phyloP scores from a whole-genome alignment of 768 basidiomycete species.

The Hebeloma cylindrosporum region DNA sequence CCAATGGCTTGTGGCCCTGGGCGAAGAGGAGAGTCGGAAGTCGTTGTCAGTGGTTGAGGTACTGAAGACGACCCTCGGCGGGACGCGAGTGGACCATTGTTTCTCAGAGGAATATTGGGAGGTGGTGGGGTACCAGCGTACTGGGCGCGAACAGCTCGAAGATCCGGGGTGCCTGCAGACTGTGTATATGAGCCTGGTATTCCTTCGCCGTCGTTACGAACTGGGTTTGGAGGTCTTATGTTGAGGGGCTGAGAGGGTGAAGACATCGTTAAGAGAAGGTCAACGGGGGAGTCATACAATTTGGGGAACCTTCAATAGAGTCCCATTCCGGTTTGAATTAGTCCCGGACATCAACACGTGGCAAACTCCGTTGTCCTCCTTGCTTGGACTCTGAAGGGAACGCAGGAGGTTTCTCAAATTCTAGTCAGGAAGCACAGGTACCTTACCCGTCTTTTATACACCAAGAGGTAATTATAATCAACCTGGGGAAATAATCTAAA shows the following conservation, averaged over 20 bases:
- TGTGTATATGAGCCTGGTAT: constrained; percentile 28
- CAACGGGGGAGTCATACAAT: constrained; percentile 15
- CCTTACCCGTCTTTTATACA: no score
- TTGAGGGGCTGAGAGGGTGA: constrained; percentile 57
- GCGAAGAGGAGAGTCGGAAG: constrained; percentile 11
- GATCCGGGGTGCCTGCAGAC: constrained; percentile 60
- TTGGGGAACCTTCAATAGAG: no score
- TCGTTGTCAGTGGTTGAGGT: constrained; percentile 7
- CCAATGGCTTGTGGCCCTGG: constrained; percentile 17
- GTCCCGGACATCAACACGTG: no score
- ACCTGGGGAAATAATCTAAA: no score
- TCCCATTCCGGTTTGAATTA: no score
- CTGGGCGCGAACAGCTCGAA: constrained; percentile 63
- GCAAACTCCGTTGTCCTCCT: no score
- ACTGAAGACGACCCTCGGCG: constrained; percentile 17
- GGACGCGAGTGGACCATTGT: constrained; percentile 19
- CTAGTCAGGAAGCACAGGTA: no score
- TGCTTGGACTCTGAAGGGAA: no score
- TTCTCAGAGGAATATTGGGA: constrained; percentile 55
- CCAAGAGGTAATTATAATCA: no score
- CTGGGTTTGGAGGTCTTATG: constrained; percentile 38
- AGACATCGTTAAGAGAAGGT: constrained; percentile 39
- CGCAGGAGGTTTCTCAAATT: no score
- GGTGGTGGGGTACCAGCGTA: constrained; percentile 58
- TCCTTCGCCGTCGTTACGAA: constrained; percentile 20